Evolutionary conservation across 768 basidiomycete genomes (phyloP).

Genomic region (Kwoniella pini): DNA sequence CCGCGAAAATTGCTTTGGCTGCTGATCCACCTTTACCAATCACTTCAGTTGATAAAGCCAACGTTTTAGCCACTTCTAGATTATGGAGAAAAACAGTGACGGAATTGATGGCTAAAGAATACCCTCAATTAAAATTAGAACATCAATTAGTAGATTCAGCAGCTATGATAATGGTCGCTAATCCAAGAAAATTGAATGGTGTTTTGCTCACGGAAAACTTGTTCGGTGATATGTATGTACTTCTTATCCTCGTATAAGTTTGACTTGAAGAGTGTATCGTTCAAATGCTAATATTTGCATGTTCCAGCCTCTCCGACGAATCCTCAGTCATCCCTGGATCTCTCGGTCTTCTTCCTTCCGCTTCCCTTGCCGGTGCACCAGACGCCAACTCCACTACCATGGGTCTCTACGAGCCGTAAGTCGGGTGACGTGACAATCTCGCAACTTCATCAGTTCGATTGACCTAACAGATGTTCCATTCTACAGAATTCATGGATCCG

Average conservation of each 20-base stretch:
- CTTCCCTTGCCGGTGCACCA: slow-evolving; percentile 88
- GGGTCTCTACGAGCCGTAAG: slow-evolving; percentile 86
- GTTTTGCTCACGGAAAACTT: slow-evolving; percentile 92
- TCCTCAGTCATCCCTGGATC: slow-evolving; percentile 97
- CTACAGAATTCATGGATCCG: slow-evolving; percentile 76
- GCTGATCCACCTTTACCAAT: slow-evolving; percentile 81
- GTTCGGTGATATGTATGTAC: slow-evolving; percentile 93
- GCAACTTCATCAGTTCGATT: not conserved
- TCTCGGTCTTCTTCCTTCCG: slow-evolving; percentile 91
- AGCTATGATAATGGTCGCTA: slow-evolving; percentile 89
- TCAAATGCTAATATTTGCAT: not conserved
- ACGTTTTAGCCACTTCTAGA: slow-evolving; percentile 91
- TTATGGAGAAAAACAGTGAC: slow-evolving; percentile 92
- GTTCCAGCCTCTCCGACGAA: slow-evolving; percentile 87
- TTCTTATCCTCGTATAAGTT: not conserved
- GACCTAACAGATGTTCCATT: too few species aligned
- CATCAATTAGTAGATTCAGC: slow-evolving; percentile 95
- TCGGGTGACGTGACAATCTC: slow-evolving; percentile 1
- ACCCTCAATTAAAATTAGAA: slow-evolving; percentile 80
- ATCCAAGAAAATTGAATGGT: slow-evolving; percentile 89
- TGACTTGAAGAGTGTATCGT: not conserved
- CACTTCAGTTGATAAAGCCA: slow-evolving; percentile 97
- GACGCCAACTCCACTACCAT: slow-evolving; percentile 71
- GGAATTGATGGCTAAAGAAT: slow-evolving; percentile 79
- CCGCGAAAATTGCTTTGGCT: slow-evolving; percentile 84